Evolutionary conservation across 176 grass and related monocot genomes (phyloP), one percentile per base, ranked within the genome.

Genomic region (Zizania latifolia): DNA sequence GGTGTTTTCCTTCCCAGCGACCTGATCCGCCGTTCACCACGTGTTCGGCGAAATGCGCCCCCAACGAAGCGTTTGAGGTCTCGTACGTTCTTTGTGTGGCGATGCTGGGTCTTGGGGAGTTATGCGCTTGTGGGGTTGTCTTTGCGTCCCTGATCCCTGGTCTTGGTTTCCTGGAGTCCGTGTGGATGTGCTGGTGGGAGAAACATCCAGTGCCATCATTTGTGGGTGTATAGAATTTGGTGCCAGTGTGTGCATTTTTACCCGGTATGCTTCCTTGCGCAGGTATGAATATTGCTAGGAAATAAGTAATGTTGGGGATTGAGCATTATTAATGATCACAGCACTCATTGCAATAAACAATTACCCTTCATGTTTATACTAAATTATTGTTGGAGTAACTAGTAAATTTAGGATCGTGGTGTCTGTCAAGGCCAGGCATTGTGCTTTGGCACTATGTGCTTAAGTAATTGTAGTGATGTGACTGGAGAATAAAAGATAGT

Each of bases 41-140:
- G 5, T 71, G 78, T 71, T 86, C 58, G 65, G 70, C 22, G 36
- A 37, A 82, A 86, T 82, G 72, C 29, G 29, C 71, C 58, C 8
- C 1, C 28, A 41, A 3, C 19, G 6, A 35, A 14, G 16, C 5
- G 65, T n/a, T 17, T 41, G 16, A 22, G 72, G 11, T 6, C 26
- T 50, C 2, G 53, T 17, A 7, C 62, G 13, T 78, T 62, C 24
- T 24, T 21, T 28, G 60, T 8, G 10, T 61, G 27, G 63, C 12
- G 24, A 16, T 24, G 9, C 19, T 48, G 37, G 8, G 29, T 29
- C 0, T 16, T 13, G 8, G 21, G 57, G 54, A 36, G 39, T 29
- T 14, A 19, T 58, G 19, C 4, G 23, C 41, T 28, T 12, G 51
- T 41, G 24, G 11, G 36, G 1, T 17, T 21, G 38, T 68, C 16